Conservation (phyloP, 768 basidiomycete species). For the Rickenella mellea region DNA sequence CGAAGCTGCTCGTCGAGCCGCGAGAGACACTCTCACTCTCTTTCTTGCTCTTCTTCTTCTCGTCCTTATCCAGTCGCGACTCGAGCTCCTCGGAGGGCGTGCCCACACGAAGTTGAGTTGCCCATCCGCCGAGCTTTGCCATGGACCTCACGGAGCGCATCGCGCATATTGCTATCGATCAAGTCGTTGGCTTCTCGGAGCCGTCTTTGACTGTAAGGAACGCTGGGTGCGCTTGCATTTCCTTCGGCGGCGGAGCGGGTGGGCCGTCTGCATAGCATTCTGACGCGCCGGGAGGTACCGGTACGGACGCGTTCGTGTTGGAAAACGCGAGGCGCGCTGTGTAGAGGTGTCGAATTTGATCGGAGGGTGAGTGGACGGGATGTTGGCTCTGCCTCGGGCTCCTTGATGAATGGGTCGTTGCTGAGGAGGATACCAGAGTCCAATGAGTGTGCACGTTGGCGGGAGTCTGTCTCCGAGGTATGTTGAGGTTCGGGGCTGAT, state of each 20-base stretch:
- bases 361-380: constrained; percentile 8
- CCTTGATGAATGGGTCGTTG: constrained; percentile 9
- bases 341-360: constrained; percentile 7
- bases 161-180: constrained; percentile 68
- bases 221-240: constrained; percentile 3
- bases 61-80: constrained; percentile 25
- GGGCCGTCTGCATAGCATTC: constrained; percentile 11
- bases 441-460: constrained; percentile 55
- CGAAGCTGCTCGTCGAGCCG: constrained; percentile 55
- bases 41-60: constrained; percentile 24
- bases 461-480: constrained; percentile 17
- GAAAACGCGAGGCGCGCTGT: no score
- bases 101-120: constrained; percentile 37
- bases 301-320: constrained; percentile 14
- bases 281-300: constrained; percentile 29
- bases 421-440: constrained; percentile 29
- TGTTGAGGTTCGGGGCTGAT: constrained; percentile 41
- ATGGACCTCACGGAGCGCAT: constrained; percentile 67
- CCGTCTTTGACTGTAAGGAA: constrained; percentile 19
- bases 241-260: constrained; percentile 9
- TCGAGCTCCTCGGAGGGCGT: constrained; percentile 18
- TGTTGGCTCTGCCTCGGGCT: constrained; percentile 1
- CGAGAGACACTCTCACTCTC: constrained; percentile 25
- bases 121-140: constrained; percentile 67
- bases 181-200: no score